Conservation (phyloP, 306 rosid genomes). For the Canavalia gladiata region DNA sequence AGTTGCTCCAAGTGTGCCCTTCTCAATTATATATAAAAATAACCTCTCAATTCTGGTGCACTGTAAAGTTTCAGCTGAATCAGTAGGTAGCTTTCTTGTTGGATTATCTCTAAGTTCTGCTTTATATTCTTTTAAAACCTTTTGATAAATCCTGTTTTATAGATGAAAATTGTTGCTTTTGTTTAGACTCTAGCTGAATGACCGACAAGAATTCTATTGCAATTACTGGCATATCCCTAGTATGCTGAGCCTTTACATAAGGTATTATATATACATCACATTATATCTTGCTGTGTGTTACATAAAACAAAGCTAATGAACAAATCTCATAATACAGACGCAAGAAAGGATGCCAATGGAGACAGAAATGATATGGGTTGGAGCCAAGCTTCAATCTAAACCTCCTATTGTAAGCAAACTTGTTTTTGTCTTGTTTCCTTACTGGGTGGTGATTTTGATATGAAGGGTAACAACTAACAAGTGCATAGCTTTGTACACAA, state of each 20-base stretch:
- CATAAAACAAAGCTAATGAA: conserved; percentile 20
- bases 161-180: conserved; percentile 29
- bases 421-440: conserved; percentile 18
- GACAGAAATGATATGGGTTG: conserved; percentile 42
- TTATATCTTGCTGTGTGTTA: neutral
- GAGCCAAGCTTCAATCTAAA: conserved; percentile 16
- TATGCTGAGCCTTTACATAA: neutral
- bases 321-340: conserved; percentile 14
- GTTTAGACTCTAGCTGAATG: conserved; percentile 14
- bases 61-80: conserved; percentile 50
- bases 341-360: conserved; percentile 39
- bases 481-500: neutral
- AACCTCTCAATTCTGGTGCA: conserved; percentile 48
- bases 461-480: neutral
- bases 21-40: conserved; percentile 22
- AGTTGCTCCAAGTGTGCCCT: conserved; percentile 52
- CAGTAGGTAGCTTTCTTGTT: conserved; percentile 48
- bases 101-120: conserved; percentile 41
- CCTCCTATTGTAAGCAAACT: neutral
- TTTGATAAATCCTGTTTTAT: conserved; percentile 27
- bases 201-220: conserved; percentile 31
- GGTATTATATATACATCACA: neutral
- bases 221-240: neutral
- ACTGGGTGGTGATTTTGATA: neutral
- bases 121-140: conserved; percentile 4